A percentile compares a stretch with the other conserved stretches of the same genome.
Evolutionary conservation across 139 green algal genomes (phyloP).

Genomic region (Micromonas pusilla): DNA sequence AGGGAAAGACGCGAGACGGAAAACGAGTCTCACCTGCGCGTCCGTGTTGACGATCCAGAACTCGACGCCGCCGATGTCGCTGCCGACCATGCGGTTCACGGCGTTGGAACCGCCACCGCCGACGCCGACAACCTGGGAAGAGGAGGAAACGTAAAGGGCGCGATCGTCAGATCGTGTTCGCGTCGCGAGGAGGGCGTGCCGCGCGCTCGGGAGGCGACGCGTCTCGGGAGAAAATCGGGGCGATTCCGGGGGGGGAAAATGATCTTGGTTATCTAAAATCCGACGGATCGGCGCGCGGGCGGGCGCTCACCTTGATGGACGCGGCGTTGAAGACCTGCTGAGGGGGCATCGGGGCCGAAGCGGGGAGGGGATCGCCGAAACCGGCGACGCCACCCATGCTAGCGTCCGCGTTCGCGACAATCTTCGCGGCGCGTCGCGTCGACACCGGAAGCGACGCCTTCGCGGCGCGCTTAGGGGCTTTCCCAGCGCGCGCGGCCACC

Average conservation of each 20-base stretch:
- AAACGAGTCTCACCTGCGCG: constrained; percentile 58
- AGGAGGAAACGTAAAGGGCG: neutral
- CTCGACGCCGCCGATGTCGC: constrained; percentile 71
- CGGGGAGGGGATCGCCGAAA: neutral
- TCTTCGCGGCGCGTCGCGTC: neutral
- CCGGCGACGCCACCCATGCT: neutral
- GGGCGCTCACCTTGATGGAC: constrained; percentile 4
- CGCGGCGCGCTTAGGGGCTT: neutral
- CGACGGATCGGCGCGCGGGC: neutral
- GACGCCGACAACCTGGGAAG: constrained; percentile 79
- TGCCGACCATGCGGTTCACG: constrained; percentile 87
- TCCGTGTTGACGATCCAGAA: constrained; percentile 96
- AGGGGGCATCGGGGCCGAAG: neutral
- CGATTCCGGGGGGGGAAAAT: neutral
- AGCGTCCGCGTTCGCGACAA: neutral
- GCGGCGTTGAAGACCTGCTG: neutral
- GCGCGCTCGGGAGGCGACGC: neutral
- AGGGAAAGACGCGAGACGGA: too few relatives aligned
- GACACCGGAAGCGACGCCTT: neutral
- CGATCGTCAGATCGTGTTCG: neutral
- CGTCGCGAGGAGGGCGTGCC: neutral
- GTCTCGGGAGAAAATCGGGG: neutral
- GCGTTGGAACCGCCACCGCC: constrained; percentile 88
- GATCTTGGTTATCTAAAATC: too few relatives aligned
- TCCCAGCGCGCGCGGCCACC: neutral